Percentiles rank a stretch among this genome's conserved stretches.
Evolutionary conservation across 2,329 filamentous ascomycete genomes (phyloP).

Genomic region (Alternaria triticina): DNA sequence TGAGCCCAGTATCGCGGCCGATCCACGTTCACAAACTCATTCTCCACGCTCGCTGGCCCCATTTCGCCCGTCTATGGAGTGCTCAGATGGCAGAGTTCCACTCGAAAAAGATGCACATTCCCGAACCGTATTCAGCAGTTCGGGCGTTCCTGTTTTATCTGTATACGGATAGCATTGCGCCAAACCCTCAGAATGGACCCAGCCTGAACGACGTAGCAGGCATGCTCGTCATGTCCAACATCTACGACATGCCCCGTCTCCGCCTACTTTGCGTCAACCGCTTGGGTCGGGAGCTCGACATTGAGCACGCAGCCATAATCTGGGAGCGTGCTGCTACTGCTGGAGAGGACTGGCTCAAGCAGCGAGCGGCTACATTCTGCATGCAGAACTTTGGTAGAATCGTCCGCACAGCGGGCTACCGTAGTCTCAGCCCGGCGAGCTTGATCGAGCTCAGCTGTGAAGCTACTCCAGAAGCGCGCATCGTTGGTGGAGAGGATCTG

Average conservation of each 20-base stretch:
- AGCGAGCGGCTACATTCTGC: conserved; percentile 85
- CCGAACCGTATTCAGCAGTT: conserved; percentile 92
- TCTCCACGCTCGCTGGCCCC: conserved; percentile 92
- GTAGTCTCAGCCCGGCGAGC: conserved; percentile 76
- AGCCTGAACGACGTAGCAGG: conserved; percentile 85
- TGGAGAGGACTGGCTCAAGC: conserved; percentile 91
- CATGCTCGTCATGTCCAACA: conserved; percentile 94
- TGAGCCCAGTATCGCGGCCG: conserved; percentile 66
- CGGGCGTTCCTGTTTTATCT: conserved; percentile 95
- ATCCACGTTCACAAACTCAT: conserved; percentile 97
- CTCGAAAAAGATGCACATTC: conserved; percentile 96
- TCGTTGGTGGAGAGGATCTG: conserved; percentile 86
- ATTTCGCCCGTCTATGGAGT: conserved; percentile 90
- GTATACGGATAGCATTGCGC: conserved; percentile 87
- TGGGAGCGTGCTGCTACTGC: conserved; percentile 94
- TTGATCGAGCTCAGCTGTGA: conserved; percentile 93
- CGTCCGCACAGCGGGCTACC: conserved; percentile 86
- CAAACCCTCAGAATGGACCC: conserved; percentile 55
- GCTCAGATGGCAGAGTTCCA: conserved; percentile 98
- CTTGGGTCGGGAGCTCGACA: conserved; percentile 86
- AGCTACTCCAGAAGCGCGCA: conserved; percentile 88
- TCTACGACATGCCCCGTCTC: conserved; percentile 95
- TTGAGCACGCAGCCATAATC: conserved; percentile 92
- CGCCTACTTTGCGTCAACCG: conserved; percentile 90
- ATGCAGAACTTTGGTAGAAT: conserved; percentile 94